Evolutionary conservation across 768 basidiomycete genomes (phyloP).

Genomic region (Coprinopsis cinerea): DNA sequence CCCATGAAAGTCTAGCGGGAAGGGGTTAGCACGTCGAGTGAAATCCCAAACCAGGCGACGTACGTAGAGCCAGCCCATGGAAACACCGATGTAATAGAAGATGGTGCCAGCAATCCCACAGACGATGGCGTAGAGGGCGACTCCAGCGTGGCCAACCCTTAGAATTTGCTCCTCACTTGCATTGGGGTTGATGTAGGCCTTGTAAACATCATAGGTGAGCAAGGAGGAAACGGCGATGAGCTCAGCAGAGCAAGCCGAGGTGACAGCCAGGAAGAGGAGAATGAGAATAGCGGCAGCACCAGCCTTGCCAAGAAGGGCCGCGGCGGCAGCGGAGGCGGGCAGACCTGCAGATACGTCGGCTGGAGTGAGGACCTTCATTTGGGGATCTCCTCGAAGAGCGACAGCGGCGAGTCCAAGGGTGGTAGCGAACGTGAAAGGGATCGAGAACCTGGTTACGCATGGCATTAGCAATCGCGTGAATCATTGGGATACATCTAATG

Average conservation of each 20-base stretch:
- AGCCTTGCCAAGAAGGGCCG: slow-evolving; percentile 70
- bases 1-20: slow-evolving; percentile 74
- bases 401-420: slow-evolving; percentile 85
- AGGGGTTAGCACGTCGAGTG: neutral
- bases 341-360: slow-evolving; percentile 85
- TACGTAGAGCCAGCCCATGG: slow-evolving; percentile 92
- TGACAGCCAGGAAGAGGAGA: slow-evolving; percentile 83
- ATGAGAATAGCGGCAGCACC: slow-evolving; percentile 78
- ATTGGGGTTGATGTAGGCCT: slow-evolving; percentile 76
- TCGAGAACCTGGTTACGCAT: slow-evolving; percentile 65
- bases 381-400: slow-evolving; percentile 59
- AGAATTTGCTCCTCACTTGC: slow-evolving; percentile 74
- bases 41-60: slow-evolving; percentile 22
- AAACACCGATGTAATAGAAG: slow-evolving; percentile 87
- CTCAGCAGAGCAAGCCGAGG: slow-evolving; percentile 82
- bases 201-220: slow-evolving; percentile 83
- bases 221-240: slow-evolving; percentile 85
- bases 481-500: neutral
- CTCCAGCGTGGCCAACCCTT: slow-evolving; percentile 63
- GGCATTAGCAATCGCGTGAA: neutral
- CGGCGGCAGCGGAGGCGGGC: slow-evolving; percentile 77
- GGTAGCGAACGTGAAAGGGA: slow-evolving; percentile 83
- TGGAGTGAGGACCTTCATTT: slow-evolving; percentile 41
- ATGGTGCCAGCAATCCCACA: slow-evolving; percentile 82
- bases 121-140: slow-evolving; percentile 63